Conservation (phyloP, 495 filamentous ascomycete species). For the Cercophora newfieldiana region DNA sequence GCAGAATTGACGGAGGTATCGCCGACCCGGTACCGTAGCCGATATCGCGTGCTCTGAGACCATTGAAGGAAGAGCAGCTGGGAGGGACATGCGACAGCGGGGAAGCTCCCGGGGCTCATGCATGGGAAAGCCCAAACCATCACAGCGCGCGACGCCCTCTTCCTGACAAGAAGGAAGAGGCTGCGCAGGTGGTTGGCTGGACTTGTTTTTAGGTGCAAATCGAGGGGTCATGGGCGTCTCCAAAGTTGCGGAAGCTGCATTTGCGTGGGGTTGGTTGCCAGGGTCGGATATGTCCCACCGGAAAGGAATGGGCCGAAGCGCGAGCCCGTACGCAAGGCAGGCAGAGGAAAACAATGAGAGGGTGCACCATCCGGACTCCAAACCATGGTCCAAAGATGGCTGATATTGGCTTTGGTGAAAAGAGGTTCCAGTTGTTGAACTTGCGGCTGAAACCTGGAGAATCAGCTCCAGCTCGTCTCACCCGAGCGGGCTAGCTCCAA, state of each 20-base stretch:
- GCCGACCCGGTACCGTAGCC: neutral
- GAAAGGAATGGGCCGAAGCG: neutral
- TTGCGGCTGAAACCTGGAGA: neutral
- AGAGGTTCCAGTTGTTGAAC: neutral
- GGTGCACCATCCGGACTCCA: too few species aligned
- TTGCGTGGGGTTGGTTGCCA: neutral
- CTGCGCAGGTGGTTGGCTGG: constrained; percentile 4
- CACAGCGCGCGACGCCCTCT: neutral
- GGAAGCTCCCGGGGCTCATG: constrained; percentile 9
- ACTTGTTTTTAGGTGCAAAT: too few species aligned
- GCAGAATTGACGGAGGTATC: neutral
- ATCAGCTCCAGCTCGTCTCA: too few species aligned
- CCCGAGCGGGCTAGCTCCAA: neutral
- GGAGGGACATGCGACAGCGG: neutral
- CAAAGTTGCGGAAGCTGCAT: neutral
- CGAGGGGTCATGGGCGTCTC: neutral
- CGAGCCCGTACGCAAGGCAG: neutral
- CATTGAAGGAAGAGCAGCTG: neutral
- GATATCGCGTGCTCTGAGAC: neutral
- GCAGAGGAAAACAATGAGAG: too few species aligned
- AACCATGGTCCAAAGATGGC: too few species aligned
- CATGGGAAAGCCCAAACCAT: neutral
- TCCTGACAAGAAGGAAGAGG: neutral
- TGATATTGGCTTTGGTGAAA: neutral
- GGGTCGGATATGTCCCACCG: neutral